Evolutionary conservation across 805 yeast species (phyloP).

Genomic region (Starmerella sp.): DNA sequence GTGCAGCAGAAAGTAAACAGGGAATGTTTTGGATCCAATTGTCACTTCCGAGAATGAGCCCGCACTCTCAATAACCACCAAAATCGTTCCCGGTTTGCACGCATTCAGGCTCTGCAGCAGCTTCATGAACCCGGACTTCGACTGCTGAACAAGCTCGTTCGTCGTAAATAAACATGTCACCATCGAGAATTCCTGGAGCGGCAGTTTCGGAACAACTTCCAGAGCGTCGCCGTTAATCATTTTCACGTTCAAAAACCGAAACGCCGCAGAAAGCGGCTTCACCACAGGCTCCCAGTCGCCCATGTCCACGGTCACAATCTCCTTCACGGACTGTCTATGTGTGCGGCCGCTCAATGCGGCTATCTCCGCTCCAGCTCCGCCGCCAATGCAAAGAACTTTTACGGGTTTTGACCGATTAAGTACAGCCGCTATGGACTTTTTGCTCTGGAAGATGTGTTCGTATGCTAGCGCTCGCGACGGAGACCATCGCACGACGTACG

Average conservation of each 20-base stretch:
- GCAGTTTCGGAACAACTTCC: slow-evolving; percentile 5
- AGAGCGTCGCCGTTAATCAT: slow-evolving; percentile 27
- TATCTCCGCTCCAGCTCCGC: slow-evolving; percentile 83
- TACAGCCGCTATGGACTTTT: slow-evolving; percentile 33
- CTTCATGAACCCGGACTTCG: slow-evolving; percentile 48
- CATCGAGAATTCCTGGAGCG: slow-evolving; percentile 16
- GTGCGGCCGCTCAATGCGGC: slow-evolving; percentile 35
- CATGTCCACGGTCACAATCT: slow-evolving; percentile 53
- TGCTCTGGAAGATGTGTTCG: slow-evolving; percentile 48
- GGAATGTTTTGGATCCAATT: slow-evolving; percentile 66
- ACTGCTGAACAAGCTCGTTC: slow-evolving; percentile 68
- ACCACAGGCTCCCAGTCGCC: slow-evolving; percentile 65
- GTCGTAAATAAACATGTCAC: slow-evolving; percentile 76
- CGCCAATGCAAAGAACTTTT: slow-evolving; percentile 59
- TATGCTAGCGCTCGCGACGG: slow-evolving; percentile 73
- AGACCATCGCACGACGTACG: slow-evolving; percentile 77
- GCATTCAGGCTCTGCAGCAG: slow-evolving; percentile 41
- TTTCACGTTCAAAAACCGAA: slow-evolving; percentile 33
- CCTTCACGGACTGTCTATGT: slow-evolving; percentile 28
- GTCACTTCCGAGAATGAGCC: slow-evolving; percentile 77
- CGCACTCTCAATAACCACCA: slow-evolving; percentile 75
- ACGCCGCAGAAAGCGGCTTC: slow-evolving; percentile 34
- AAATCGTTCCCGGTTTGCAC: slow-evolving; percentile 47
- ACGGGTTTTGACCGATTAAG: slow-evolving; percentile 9
- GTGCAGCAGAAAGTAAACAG: slow-evolving; percentile 70